phyloP scores from a whole-genome alignment of 192 early-diverging fungal species.

The Rhizophagus sp. region DNA sequence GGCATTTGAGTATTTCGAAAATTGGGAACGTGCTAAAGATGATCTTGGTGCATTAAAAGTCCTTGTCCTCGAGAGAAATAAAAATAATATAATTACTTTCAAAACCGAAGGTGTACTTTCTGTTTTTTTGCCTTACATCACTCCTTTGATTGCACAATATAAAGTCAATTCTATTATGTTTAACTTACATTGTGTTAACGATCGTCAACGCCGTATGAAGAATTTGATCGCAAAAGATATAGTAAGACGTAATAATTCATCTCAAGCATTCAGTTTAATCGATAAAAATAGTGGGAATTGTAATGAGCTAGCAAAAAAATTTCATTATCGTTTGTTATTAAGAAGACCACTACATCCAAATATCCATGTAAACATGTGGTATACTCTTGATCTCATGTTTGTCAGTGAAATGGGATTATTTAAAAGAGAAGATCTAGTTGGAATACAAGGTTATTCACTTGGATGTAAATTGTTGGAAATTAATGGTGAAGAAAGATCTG shows the following conservation, averaged over 20 bases:
- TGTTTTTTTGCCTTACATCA: constrained; percentile 1
- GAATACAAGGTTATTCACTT: constrained; percentile 20
- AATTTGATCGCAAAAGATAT: constrained; percentile 5
- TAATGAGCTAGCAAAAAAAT: constrained; percentile 8
- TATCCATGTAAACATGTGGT: constrained; percentile 31
- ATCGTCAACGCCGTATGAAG: constrained; percentile 1
- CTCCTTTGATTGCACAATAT: neutral
- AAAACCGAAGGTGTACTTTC: neutral
- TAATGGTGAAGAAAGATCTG: neutral
- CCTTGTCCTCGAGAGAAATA: neutral
- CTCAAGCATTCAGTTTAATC: constrained; percentile 3
- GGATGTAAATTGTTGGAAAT: constrained; percentile 20
- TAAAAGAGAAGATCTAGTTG: constrained; percentile 21
- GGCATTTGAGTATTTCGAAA: constrained; percentile 17
- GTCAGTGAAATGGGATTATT: constrained; percentile 29
- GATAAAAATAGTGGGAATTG: neutral
- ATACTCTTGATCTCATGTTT: constrained; percentile 27
- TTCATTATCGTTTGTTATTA: constrained; percentile 25
- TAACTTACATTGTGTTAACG: constrained; percentile 23
- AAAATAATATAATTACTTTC: neutral
- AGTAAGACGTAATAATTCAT: neutral
- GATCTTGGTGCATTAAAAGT: constrained; percentile 14
- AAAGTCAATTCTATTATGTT: neutral
- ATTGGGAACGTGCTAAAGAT: constrained; percentile 16
- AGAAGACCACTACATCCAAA: constrained; percentile 22